Percentiles rank a stretch among this genome's conserved stretches.
phyloP scores from a whole-genome alignment of 768 basidiomycete genomes.

The Xerocomellus intermedius region DNA sequence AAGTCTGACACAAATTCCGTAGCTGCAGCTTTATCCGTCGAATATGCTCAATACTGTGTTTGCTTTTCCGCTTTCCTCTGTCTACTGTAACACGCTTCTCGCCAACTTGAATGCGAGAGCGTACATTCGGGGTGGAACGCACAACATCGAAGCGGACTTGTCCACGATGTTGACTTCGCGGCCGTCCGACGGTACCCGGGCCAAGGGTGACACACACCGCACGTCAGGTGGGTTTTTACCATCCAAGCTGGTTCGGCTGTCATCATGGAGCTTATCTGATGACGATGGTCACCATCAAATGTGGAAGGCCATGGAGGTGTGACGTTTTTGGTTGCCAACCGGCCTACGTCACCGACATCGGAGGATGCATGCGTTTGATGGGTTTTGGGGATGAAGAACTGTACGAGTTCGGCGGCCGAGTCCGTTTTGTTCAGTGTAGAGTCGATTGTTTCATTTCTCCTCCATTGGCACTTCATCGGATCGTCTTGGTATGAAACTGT shows the following conservation, averaged over 20 bases:
- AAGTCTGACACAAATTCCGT: neutral
- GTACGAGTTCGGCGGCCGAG: too few relatives aligned
- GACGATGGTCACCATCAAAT: neutral
- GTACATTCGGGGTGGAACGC: constrained; percentile 3
- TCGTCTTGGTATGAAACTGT: too few relatives aligned
- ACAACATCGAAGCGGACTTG: neutral
- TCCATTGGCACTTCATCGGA: too few relatives aligned
- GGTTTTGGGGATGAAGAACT: neutral
- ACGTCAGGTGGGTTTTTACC: neutral
- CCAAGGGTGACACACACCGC: neutral
- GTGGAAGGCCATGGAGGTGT: neutral
- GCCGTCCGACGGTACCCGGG: too few relatives aligned
- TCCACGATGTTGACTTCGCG: neutral
- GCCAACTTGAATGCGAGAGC: constrained; percentile 8
- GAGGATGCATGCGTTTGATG: neutral
- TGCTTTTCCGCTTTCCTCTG: constrained; percentile 4
- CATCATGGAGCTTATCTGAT: neutral
- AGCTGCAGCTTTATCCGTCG: neutral
- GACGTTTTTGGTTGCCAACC: neutral
- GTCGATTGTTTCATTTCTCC: too few relatives aligned
- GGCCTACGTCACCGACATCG: neutral
- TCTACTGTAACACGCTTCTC: constrained; percentile 12
- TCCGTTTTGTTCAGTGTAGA: too few relatives aligned
- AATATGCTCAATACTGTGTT: neutral
- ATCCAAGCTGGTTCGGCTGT: neutral